A percentile compares a stretch with the other conserved stretches of the same genome.
phyloP scores from a whole-genome alignment of 257 asterid species.

The Nemophila menziesii region DNA sequence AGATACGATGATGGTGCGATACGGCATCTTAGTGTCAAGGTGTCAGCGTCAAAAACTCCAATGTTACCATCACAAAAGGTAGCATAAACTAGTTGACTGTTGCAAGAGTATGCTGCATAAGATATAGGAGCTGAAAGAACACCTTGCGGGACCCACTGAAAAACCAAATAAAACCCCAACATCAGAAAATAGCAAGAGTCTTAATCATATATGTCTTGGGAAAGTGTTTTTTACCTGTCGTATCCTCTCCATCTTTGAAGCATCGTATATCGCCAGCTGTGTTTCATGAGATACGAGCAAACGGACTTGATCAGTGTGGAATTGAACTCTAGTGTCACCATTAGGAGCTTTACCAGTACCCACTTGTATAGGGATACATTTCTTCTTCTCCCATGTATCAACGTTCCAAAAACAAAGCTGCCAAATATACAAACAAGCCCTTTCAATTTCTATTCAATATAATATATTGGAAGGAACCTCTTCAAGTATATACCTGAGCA shows the following conservation, averaged over 20 bases:
- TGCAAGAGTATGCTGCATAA: slow-evolving; percentile 87
- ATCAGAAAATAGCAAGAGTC: slow-evolving; percentile 5
- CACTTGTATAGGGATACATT: slow-evolving; percentile 62
- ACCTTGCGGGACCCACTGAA: slow-evolving; percentile 94
- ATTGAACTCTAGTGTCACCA: slow-evolving; percentile 93
- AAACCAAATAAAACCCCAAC: not conserved
- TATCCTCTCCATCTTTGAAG: slow-evolving; percentile 77
- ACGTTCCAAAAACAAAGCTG: slow-evolving; percentile 96
- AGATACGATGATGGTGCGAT: slow-evolving; percentile 70
- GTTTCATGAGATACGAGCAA: slow-evolving; percentile 86
- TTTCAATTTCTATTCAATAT: not conserved
- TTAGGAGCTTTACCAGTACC: slow-evolving; percentile 81
- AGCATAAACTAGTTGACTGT: slow-evolving; percentile 79
- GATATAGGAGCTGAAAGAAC: slow-evolving; percentile 82
- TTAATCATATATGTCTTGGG: not conserved
- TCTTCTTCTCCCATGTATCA: slow-evolving; percentile 90
- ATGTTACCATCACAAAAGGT: slow-evolving; percentile 77
- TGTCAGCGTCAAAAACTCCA: slow-evolving; percentile 89
- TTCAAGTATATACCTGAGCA: slow-evolving; percentile 48
- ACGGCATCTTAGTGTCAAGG: slow-evolving; percentile 75
- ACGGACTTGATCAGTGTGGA: slow-evolving; percentile 72
- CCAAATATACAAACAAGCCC: slow-evolving; percentile 1
- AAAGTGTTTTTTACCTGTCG: slow-evolving; percentile 52
- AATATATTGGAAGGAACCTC: not conserved
- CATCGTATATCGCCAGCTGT: slow-evolving; percentile 80